Percentiles rank a stretch among this genome's conserved stretches.
These are phyloP conservation scores for Physcomitrellopsis africana DNA, from an alignment of 225 moss, liverwort and hornwort genomes.

Conservation along the genomic window DNA sequence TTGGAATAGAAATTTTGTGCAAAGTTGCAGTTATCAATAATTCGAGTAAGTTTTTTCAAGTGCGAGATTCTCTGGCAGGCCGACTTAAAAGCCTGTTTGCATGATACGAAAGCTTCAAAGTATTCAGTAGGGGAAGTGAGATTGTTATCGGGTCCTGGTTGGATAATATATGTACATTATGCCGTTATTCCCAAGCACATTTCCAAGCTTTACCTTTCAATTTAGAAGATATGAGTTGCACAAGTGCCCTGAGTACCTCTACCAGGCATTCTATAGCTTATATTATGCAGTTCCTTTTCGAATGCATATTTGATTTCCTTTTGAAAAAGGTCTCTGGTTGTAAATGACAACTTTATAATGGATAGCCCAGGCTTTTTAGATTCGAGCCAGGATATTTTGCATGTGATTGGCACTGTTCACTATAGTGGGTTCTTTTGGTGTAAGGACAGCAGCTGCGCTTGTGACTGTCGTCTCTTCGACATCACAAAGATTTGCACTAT, in stretches of 20 bases:
- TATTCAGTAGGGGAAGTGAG: constrained; percentile 9
- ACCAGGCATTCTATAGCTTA: constrained; percentile 6
- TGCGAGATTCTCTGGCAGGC: constrained; percentile 26
- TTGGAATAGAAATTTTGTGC: constrained; percentile 31
- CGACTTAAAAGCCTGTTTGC: constrained; percentile 12
- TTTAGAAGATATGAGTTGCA: constrained; percentile 8
- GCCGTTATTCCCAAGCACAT: constrained; percentile 29
- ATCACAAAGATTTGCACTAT: too few species aligned
- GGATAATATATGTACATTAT: constrained; percentile 44
- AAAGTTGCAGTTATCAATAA: constrained; percentile 28
- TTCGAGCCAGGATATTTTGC: too few species aligned
- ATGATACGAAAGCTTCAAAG: constrained; percentile 25
- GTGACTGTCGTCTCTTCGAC: too few species aligned
- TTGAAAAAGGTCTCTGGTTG: neutral
- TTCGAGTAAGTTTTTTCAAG: constrained; percentile 27
- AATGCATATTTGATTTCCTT: neutral
- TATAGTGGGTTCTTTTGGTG: too few species aligned
- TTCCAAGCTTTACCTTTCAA: constrained; percentile 28
- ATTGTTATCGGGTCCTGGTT: constrained; percentile 27
- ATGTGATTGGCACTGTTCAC: too few species aligned
- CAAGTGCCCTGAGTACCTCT: neutral
- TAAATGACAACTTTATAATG: neutral
- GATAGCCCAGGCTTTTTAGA: too few species aligned
- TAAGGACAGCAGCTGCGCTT: too few species aligned
- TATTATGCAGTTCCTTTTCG: neutral